Base-by-base conservation (phyloP, 1,284 basidiomycete species). In the Trametes versicolor region DNA sequence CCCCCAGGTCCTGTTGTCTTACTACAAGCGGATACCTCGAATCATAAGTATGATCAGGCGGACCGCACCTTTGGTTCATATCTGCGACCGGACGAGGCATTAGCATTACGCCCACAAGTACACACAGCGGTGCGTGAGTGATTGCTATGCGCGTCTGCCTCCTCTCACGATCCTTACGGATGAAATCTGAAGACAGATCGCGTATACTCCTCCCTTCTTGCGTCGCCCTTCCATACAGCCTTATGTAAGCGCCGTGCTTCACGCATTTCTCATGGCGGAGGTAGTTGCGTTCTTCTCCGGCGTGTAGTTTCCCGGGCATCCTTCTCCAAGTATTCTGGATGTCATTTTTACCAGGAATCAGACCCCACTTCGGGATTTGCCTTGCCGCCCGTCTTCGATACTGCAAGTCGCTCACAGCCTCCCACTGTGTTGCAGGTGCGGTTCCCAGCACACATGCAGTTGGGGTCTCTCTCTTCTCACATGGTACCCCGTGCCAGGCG, bases 281-380 rank as follows among this genome's bases (percentile, higher is more conserved):
- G 23, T 27, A 48, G 25, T 48, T 27, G 47, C 8, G 47, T 12
- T 25, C 47, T 48, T 48, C 47, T 48, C 47, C 47, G 47, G 47
- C 47, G 47, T 25, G 21, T 12, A 7, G 9, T 27, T 21, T 7
- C 10, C 47, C 47, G 47, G 15, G 25, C 25, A 6, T 27, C 23
- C 6, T 48, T n/a, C 17, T 13, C 47, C 47, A 48, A 17, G 23
- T 48, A 21, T 48, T 48, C 23, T 17, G 15, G 41, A 43, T 19
- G 15, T 7, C 15, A 43, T 17, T 19, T 7, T 43, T n/a, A 39
- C 37, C 10, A 17, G 37, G 37, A 39, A 39, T 39, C 37, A 39
- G 15, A 39, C 13, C 37, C 37, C 37, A 39, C 15, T 43, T n/a
- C 19, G 41, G 19, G 41, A 43, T 17, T 7, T 43, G 19, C 17